Evolutionary conservation across 768 basidiomycete genomes (phyloP).

Genomic region (Panaeolus cyanescens): DNA sequence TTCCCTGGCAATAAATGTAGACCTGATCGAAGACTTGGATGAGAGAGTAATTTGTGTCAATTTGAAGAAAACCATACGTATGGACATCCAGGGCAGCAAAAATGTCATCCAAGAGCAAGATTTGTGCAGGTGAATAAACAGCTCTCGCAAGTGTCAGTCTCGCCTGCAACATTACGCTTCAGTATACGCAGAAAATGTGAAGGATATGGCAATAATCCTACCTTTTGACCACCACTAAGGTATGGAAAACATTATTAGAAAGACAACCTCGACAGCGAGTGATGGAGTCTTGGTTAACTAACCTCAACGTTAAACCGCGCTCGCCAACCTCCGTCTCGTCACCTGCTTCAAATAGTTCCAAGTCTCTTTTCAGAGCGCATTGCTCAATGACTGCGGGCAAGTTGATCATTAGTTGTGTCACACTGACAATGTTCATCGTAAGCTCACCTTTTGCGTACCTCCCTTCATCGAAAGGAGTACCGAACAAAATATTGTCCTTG

Average conservation of each 20-base stretch:
- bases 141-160: conserved; percentile 42
- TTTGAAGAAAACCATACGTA: conserved; percentile 12
- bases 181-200: background rate
- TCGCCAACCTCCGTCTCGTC: conserved; percentile 71
- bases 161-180: conserved; percentile 29
- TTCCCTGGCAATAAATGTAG: conserved; percentile 72
- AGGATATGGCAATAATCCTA: background rate
- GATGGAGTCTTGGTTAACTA: background rate
- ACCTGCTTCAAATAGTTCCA: conserved; percentile 64
- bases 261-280: background rate
- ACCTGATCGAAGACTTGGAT: conserved; percentile 42
- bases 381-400: conserved; percentile 53
- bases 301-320: conserved; percentile 57
- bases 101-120: conserved; percentile 74
- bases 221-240: conserved; percentile 46
- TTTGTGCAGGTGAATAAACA: conserved; percentile 48
- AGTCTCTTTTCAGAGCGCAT: conserved; percentile 71
- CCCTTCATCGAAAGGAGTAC: conserved; percentile 69
- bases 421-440: background rate
- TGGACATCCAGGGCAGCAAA: conserved; percentile 59
- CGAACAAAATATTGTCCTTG: conserved; percentile 80
- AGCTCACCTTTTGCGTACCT: conserved; percentile 62
- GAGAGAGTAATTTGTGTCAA: background rate
- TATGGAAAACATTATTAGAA: conserved; percentile 19
- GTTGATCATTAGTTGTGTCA: background rate